A percentile compares a stretch with the other conserved stretches of the same genome.
Conservation (phyloP, 2,329 filamentous ascomycete genomes). For the Paecilomyces sp. region DNA sequence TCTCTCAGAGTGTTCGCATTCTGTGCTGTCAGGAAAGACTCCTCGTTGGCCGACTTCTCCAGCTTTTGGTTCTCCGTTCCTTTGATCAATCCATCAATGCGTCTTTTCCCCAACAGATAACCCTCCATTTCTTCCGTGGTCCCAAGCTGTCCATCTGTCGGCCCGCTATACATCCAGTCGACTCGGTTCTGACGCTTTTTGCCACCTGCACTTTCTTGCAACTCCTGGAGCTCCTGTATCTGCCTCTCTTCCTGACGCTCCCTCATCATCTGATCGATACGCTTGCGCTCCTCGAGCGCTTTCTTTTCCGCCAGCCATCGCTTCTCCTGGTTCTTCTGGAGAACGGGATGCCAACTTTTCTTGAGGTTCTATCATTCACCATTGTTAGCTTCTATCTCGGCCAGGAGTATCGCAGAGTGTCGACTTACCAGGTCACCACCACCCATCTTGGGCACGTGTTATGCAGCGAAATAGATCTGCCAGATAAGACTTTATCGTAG, state of each 20-base stretch:
- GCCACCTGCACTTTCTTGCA: conserved; percentile 84
- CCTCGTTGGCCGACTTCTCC: conserved; percentile 63
- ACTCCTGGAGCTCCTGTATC: conserved; percentile 81
- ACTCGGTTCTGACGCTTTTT: conserved; percentile 74
- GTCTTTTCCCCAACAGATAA: conserved; percentile 83
- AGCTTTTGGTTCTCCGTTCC: conserved; percentile 73
- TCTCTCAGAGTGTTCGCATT: conserved; percentile 66
- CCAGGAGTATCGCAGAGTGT: not conserved
- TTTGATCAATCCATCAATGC: conserved; percentile 81
- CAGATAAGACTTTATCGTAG: not conserved
- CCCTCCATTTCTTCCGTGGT: conserved; percentile 85
- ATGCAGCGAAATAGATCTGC: not conserved
- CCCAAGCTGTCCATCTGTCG: conserved; percentile 62
- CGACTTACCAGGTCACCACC: conserved; percentile 69
- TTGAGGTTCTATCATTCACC: conserved; percentile 10
- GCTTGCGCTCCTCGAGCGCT: conserved; percentile 89
- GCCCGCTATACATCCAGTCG: conserved; percentile 97
- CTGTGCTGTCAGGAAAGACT: conserved; percentile 57
- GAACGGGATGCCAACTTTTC: conserved; percentile 81
- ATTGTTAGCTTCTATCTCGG: not conserved
- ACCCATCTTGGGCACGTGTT: conserved; percentile 59
- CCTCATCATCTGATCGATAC: conserved; percentile 81
- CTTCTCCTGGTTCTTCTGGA: conserved; percentile 82
- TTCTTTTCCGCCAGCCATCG: conserved; percentile 91
- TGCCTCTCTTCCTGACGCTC: conserved; percentile 91